A percentile compares a stretch with the other conserved stretches of the same genome.
These are phyloP conservation scores for Hevea brasiliensis DNA, from an alignment of 345 rosid species.

Conservation along the genomic window DNA sequence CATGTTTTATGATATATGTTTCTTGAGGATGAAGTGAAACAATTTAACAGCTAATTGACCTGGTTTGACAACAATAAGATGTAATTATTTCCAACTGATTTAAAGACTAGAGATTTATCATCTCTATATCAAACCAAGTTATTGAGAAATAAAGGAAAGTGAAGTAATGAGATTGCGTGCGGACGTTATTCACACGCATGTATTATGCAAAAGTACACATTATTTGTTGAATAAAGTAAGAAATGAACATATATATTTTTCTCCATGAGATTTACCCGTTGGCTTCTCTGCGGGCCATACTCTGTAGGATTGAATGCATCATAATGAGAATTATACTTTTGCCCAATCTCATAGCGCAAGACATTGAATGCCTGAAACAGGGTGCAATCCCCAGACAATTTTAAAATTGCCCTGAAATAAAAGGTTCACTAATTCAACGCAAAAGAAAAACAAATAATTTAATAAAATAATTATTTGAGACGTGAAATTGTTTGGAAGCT, in stretches of 20 bases:
- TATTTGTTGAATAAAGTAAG: neutral
- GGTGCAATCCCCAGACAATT: constrained; percentile 39
- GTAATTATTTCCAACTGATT: neutral
- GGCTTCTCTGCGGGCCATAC: constrained; percentile 66
- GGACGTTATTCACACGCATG: neutral
- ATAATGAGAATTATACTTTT: constrained; percentile 85
- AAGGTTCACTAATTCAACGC: constrained; percentile 32
- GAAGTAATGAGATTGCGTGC: neutral
- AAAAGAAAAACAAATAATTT: constrained; percentile 13
- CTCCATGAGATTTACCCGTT: constrained; percentile 43
- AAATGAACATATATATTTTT: neutral
- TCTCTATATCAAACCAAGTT: neutral
- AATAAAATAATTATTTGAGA: neutral
- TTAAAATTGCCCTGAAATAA: constrained; percentile 38
- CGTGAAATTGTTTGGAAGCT: neutral
- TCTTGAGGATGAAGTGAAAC: too few species aligned
- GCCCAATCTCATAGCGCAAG: constrained; percentile 79
- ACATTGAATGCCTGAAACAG: constrained; percentile 84
- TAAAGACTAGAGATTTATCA: neutral
- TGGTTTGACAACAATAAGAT: neutral
- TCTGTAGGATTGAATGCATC: constrained; percentile 80
- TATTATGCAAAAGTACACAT: neutral
- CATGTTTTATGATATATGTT: too few species aligned
- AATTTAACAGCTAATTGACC: too few species aligned
- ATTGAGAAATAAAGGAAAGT: neutral